Evolutionary conservation across 495 filamentous ascomycete genomes (phyloP).

Genomic region (Neurospora sp.): DNA sequence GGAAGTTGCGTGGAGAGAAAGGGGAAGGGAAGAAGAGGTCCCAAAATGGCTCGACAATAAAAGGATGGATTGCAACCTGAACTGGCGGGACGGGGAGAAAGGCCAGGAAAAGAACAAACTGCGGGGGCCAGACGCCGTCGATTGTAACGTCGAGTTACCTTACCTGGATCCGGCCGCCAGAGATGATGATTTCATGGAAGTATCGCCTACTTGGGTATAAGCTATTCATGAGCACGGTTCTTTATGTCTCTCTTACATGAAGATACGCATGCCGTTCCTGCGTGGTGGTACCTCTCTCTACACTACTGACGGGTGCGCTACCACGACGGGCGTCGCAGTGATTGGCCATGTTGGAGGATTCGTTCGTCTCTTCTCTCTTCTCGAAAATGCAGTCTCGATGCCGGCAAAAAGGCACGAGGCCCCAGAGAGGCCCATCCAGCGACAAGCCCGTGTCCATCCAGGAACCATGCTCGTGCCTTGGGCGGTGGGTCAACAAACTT

Average conservation of each 20-base stretch:
- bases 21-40: neutral
- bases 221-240: neutral
- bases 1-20: neutral
- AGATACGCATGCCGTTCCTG: neutral
- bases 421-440: neutral
- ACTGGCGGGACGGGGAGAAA: neutral
- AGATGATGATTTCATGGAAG: neutral
- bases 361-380: neutral
- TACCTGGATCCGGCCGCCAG: neutral
- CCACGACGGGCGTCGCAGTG: neutral
- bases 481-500: neutral
- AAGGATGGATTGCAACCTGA: neutral
- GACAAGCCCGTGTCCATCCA: neutral
- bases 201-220: neutral
- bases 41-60: neutral
- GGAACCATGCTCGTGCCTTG: neutral
- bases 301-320: neutral
- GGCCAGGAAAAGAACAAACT: constrained; percentile 1
- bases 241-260: neutral
- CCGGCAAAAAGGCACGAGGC: neutral
- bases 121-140: neutral
- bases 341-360: neutral
- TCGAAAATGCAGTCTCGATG: neutral
- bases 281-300: neutral
- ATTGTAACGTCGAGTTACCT: neutral